phyloP scores from a whole-genome alignment of 495 filamentous ascomycete genomes.

The Aspergillus funiculosus region DNA sequence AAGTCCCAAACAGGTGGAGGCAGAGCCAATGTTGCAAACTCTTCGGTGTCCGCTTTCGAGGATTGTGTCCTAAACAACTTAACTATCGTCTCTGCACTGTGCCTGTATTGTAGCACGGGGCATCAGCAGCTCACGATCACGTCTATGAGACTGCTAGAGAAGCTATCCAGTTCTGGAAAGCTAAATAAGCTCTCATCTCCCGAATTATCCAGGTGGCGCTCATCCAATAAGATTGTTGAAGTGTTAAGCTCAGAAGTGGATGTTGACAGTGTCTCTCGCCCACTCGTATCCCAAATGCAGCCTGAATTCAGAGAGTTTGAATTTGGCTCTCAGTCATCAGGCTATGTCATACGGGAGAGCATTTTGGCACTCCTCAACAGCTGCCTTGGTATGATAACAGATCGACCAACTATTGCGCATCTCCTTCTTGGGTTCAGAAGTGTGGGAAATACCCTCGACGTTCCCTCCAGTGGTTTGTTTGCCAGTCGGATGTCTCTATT shows the following conservation, averaged over 20 bases:
- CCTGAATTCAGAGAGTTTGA: conserved; percentile 57
- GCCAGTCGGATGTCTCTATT: conserved; percentile 66
- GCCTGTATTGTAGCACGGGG: conserved; percentile 74
- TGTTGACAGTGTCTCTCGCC: conserved; percentile 60
- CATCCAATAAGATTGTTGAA: conserved; percentile 71
- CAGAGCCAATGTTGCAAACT: conserved; percentile 55
- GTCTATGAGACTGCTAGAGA: conserved; percentile 75
- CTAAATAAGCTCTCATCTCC: conserved; percentile 51
- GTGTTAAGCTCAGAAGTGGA: conserved; percentile 67
- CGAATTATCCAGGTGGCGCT: conserved; percentile 46
- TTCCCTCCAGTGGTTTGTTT: conserved; percentile 60
- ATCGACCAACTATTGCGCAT: conserved; percentile 79
- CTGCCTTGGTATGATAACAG: conserved; percentile 63
- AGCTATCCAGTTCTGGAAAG: conserved; percentile 73
- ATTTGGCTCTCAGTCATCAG: conserved; percentile 53
- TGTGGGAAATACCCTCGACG: conserved; percentile 55
- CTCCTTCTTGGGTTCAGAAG: conserved; percentile 83
- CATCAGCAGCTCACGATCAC: conserved; percentile 68
- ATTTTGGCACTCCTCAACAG: conserved; percentile 78
- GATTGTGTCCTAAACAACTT: conserved; percentile 83
- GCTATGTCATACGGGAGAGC: conserved; percentile 68
- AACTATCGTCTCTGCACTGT: conserved; percentile 66
- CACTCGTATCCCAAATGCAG: conserved; percentile 60
- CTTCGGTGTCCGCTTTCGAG: conserved; percentile 76
- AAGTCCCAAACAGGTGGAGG: conserved; percentile 47